phyloP scores from a whole-genome alignment of 768 basidiomycete species.

The Mycena haematopus region DNA sequence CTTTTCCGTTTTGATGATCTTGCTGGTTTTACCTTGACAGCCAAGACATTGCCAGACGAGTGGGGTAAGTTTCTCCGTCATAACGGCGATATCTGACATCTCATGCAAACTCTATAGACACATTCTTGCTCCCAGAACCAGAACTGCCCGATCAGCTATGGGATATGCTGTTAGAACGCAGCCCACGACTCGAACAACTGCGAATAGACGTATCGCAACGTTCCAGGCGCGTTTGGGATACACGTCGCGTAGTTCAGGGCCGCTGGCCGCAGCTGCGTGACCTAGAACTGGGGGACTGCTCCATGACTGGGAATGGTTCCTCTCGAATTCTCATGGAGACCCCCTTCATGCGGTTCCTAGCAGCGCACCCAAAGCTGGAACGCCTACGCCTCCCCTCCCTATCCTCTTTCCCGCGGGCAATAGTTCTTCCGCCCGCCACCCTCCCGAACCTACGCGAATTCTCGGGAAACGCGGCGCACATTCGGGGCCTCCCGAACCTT shows the following conservation, averaged over 20 bases:
- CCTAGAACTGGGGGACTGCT: constrained; percentile 28
- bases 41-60: constrained; percentile 29
- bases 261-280: constrained; percentile 26
- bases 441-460: constrained; percentile 25
- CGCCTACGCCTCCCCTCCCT: constrained; percentile 25
- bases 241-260: constrained; percentile 29
- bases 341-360: constrained; percentile 29
- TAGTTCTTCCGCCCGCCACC: constrained; percentile 14
- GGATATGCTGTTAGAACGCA: constrained; percentile 29
- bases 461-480: constrained; percentile 22
- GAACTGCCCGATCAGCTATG: constrained; percentile 31
- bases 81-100: neutral
- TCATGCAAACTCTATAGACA: constrained; percentile 19
- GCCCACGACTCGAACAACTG: constrained; percentile 27
- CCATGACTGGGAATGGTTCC: constrained; percentile 21
- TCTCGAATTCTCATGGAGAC: constrained; percentile 25
- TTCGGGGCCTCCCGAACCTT: constrained; percentile 25
- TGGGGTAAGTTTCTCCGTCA: constrained; percentile 19
- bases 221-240: constrained; percentile 31
- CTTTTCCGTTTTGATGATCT: constrained; percentile 29
- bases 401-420: constrained; percentile 28
- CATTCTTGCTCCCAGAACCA: constrained; percentile 26
- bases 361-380: constrained; percentile 22
- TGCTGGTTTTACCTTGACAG: constrained; percentile 25
- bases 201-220: constrained; percentile 29